Base-by-base conservation (phyloP, 768 basidiomycete species). In the Boletus eberwhitei region DNA sequence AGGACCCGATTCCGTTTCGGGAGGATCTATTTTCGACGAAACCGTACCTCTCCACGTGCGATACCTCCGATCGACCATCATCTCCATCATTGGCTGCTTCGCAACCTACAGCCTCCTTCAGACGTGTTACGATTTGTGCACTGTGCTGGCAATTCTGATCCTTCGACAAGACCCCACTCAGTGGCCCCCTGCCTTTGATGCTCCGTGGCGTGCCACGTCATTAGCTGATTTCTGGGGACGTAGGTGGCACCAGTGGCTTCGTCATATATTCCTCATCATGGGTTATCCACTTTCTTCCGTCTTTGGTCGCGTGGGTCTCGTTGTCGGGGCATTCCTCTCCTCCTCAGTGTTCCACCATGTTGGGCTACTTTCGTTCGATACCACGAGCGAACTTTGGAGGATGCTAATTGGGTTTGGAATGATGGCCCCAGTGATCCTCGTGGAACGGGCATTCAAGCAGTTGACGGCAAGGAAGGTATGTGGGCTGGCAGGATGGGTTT, bases 321-420 rank as follows among this genome's bases (percentile, higher is more conserved):
- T 86, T 5, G 45, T 86, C 0, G 84, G 84, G 6, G 74, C 76
- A 3, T 87, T 87, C 62, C 57, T 80, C 14, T 64, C 79, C 5
- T 87, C 86, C 0, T 84, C 74, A 6, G 38, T 83, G 4, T 60
- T 84, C 8, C 87, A 89, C 55, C 71, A 80, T 52, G 34, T 77
- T 21, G 32, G 31, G 8, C 42, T 80, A 36, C 80, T 77, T 77
- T 76, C 78, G 2, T 74, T 85, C 74, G 78, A 79, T 1, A 65
- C 68, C 7, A 77, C 78, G 17, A 69, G 74, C 0, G 82, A 83
- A 32, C 71, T 77, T 11, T 51, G 52, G 58, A 53, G 58, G 14
- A 70, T 81, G 19, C 64, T 71, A 0, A 77, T 76, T 1, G 82
- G 79, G 57, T 87, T 86, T 62, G 54, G 83, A 26, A 69, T 81